phyloP scores from a whole-genome alignment of 2,329 filamentous ascomycete genomes.

The Colletotrichum navitas region DNA sequence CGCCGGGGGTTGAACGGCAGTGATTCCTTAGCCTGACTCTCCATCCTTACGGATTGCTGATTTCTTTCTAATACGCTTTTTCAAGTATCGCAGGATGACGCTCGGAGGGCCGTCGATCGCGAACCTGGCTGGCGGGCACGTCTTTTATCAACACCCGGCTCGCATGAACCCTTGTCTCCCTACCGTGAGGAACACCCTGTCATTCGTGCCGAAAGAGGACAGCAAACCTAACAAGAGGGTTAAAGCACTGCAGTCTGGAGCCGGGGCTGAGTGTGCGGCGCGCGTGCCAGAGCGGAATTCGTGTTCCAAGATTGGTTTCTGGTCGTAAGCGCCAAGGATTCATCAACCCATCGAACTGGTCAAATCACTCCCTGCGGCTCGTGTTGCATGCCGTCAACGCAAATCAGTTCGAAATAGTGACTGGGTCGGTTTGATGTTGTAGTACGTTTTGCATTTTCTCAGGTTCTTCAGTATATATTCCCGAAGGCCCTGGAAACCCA shows the following conservation, averaged over 20 bases:
- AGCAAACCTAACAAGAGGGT: background rate
- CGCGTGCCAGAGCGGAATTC: background rate
- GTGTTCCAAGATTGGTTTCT: slow-evolving; percentile 12
- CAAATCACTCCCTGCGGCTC: background rate
- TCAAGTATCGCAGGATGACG: background rate
- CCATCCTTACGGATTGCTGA: background rate
- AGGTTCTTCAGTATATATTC: too few relatives aligned
- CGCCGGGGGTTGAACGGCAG: background rate
- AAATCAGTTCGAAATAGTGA: too few relatives aligned
- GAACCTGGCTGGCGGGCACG: background rate
- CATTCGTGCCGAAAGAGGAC: background rate
- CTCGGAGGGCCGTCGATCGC: background rate
- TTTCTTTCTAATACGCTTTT: too few relatives aligned
- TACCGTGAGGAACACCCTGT: background rate
- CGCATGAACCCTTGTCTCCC: background rate
- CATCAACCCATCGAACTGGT: background rate
- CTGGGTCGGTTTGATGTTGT: background rate
- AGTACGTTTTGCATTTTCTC: background rate
- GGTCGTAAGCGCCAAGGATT: background rate
- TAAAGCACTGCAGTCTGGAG: background rate
- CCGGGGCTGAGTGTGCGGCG: background rate
- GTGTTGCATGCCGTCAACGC: background rate
- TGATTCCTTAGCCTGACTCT: background rate
- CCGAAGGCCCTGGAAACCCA: background rate
- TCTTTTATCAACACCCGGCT: background rate